Base-by-base conservation (phyloP, 495 filamentous ascomycete genomes). In the Penicillium dipodomyicola region DNA sequence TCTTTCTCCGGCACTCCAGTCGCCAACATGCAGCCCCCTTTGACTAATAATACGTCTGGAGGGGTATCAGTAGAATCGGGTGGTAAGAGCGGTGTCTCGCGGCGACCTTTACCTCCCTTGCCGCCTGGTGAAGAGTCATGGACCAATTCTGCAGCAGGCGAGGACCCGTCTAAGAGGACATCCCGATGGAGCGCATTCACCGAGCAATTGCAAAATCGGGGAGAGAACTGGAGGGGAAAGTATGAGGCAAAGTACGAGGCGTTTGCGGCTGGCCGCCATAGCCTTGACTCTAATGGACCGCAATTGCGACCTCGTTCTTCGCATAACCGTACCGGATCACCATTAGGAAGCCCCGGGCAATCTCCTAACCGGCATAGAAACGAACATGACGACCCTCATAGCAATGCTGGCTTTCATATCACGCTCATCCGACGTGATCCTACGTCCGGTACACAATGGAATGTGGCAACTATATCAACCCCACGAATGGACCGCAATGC, bases 361-460 rank as follows among this genome's bases (percentile, higher is more conserved):
- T 71, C 64, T 22, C 71, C 65, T 4, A 61, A n/a, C 45, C 65
- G 65, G 14, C 54, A 46, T 15, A 46, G 39, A 30, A 48, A 27
- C 39, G 10, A 44, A n/a, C 19, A 29, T 15, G 42, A 37, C 4
- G 49, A 33, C 14, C 47, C 48, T 43, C 53, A 11, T 27, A 63
- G 32, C 45, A 53, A 63, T 54, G 25, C 65, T 12, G 68, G 71
- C 7, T 73, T 85, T 79, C 84, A 85, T n/a, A 81, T 97, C 30
- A 96, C 89, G 0, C 73, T 98, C 12, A 96, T 98, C 51, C 87
- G 94, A 14, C 88, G 94, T 33, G 91, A 97, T 71, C 88, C 91
- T 3, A 76, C 82, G 1, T 86, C 87, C 25, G 85, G 86, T 11
- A 80, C 78, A 39, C 94, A 98, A 68, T 96, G 90, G 90, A 96